A percentile compares a stretch with the other conserved stretches of the same genome.
Conservation (phyloP, 768 basidiomycete genomes). For the Rhodotorula taiwanensis region DNA sequence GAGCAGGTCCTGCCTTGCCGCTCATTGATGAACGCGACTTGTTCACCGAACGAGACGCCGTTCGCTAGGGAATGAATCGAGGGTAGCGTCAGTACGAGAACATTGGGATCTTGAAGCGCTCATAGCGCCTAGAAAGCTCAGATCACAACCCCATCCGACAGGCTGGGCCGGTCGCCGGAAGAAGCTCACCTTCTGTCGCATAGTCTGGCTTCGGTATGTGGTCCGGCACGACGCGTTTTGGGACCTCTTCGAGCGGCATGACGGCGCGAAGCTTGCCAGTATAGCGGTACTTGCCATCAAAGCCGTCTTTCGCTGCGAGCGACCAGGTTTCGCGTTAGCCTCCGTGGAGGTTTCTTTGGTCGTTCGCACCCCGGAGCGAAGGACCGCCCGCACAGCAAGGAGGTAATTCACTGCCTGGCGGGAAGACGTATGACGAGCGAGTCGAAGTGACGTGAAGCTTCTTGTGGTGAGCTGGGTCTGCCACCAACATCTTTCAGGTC, state of each 20-base stretch:
- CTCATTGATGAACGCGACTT: slow-evolving; percentile 30
- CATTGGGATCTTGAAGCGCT: too few relatives aligned
- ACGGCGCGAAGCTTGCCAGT: slow-evolving; percentile 43
- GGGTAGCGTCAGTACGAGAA: not conserved
- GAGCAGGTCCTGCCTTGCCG: slow-evolving; percentile 59
- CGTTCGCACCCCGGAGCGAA: too few relatives aligned
- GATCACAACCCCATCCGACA: too few relatives aligned
- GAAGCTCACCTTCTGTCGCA: slow-evolving; percentile 54
- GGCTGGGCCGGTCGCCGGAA: too few relatives aligned
- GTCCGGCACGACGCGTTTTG: slow-evolving; percentile 60
- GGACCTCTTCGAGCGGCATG: slow-evolving; percentile 61
- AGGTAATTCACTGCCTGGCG: slow-evolving; percentile 12
- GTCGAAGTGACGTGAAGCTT: slow-evolving; percentile 10
- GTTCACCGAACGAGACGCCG: slow-evolving; percentile 30
- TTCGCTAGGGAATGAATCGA: slow-evolving; percentile 26
- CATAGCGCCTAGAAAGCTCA: too few relatives aligned
- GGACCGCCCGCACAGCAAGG: too few relatives aligned
- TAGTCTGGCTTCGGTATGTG: slow-evolving; percentile 87
- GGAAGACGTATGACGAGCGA: slow-evolving; percentile 1
- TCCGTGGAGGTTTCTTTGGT: too few relatives aligned
- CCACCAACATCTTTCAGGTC: too few relatives aligned
- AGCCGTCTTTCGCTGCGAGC: slow-evolving; percentile 25
- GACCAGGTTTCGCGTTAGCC: too few relatives aligned
- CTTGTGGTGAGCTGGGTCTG: slow-evolving; percentile 9
- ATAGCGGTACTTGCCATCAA: slow-evolving; percentile 37